Evolutionary conservation across 345 rosid species (phyloP).

Genomic region (Raphanus sativus): DNA sequence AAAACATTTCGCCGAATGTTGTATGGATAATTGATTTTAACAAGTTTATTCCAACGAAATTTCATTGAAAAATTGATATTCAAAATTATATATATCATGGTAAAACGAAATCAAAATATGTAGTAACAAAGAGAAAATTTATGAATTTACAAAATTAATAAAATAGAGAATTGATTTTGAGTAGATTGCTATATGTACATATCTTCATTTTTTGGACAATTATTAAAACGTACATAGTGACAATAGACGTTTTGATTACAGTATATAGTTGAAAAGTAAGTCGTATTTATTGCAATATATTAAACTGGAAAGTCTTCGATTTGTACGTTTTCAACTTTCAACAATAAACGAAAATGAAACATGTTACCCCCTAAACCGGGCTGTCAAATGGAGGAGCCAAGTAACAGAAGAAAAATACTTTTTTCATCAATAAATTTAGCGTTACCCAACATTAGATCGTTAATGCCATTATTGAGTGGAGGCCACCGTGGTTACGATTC

Average conservation of each 20-base stretch:
- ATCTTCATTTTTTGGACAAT: neutral
- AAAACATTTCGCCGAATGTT: neutral
- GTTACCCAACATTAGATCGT: neutral
- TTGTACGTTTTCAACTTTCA: neutral
- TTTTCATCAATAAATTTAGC: neutral
- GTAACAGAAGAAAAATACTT: neutral
- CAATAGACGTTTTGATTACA: neutral
- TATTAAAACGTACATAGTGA: neutral
- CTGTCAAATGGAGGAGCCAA: neutral
- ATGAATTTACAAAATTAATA: neutral
- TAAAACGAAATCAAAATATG: too few relatives aligned
- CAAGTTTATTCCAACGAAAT: neutral
- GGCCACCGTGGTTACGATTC: slow-evolving; percentile 14
- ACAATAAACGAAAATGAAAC: slow-evolving; percentile 2
- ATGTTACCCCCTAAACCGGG: neutral
- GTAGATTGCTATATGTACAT: neutral
- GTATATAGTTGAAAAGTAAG: neutral
- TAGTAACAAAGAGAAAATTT: neutral
- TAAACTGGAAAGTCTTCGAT: neutral
- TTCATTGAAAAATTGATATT: neutral
- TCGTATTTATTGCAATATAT: neutral
- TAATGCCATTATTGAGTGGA: slow-evolving; percentile 25
- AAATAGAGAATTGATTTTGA: neutral
- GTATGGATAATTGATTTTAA: neutral
- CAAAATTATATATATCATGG: too few relatives aligned